Evolutionary conservation across 257 asterid genomes (phyloP).

Genomic region (Ballota nigra): DNA sequence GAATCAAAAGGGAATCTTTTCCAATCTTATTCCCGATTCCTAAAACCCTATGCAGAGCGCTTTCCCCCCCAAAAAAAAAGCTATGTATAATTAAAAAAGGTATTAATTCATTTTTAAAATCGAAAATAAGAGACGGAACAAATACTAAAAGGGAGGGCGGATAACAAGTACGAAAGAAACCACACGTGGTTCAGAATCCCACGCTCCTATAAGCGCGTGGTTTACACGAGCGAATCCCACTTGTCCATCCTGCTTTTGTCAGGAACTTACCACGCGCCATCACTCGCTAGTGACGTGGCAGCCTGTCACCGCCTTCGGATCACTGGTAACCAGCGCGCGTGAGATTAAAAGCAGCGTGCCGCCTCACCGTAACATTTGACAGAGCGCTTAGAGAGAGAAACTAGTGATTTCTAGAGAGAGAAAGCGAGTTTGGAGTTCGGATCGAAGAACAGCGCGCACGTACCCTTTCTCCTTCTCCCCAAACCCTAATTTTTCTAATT

Average conservation of each 20-base stretch:
- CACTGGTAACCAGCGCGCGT: slow-evolving; percentile 36
- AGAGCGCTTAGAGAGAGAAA: slow-evolving; percentile 33
- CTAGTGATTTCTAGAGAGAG: slow-evolving; percentile 37
- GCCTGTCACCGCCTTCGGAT: slow-evolving; percentile 31
- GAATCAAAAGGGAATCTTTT: too few relatives aligned
- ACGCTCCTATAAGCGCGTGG: slow-evolving; percentile 5
- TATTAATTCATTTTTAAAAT: too few relatives aligned
- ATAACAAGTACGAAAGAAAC: not conserved
- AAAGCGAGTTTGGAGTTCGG: slow-evolving; percentile 42
- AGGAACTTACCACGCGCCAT: slow-evolving; percentile 3
- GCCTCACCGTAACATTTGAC: slow-evolving; percentile 14
- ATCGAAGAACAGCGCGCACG: slow-evolving; percentile 37
- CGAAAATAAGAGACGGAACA: not conserved
- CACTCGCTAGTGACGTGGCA: slow-evolving; percentile 37
- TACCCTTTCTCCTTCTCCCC: slow-evolving; percentile 23
- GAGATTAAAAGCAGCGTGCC: slow-evolving; percentile 28
- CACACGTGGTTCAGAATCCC: slow-evolving; percentile 20
- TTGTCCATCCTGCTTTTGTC: not conserved
- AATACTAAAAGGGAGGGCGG: not conserved
- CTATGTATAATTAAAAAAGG: too few relatives aligned
- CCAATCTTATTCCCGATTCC: not conserved
- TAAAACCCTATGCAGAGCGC: slow-evolving; percentile 5
- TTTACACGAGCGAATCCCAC: not conserved
- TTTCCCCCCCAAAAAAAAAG: not conserved
- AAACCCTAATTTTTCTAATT: slow-evolving; percentile 44